Base-by-base conservation (phyloP, 2,329 filamentous ascomycete species). In the Sporothrix phasma region DNA sequence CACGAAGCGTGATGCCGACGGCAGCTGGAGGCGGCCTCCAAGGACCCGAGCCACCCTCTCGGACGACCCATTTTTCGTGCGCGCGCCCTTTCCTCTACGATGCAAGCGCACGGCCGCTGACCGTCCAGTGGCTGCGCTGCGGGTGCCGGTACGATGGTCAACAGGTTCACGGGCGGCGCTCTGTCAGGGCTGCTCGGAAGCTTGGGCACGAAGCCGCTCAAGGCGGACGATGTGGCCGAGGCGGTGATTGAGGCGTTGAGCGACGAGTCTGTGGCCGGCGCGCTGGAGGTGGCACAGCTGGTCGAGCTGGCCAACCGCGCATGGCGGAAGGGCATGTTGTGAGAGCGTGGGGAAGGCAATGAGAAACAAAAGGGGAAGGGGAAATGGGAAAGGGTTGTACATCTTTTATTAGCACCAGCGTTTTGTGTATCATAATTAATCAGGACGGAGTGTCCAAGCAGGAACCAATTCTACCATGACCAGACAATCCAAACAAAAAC, bases 271-370 rank as follows among this genome's bases (percentile, higher is more conserved):
- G 82, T 90, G 0, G 86, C 82, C 65, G 94, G 94, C 0, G 85
- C 87, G 0, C 82, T 97, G 0, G 91, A 93, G 72, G 84, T 89
- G 3, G 81, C 85, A 61, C 82, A 90, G 74, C 93, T 99, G 68
- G 90, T 96, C 74, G 83, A 85, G 68, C 76, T 97, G 70, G 92
- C 90, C 11, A 87, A 82, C 66, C 89, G 87, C 73, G 88, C 86
- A 3, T 97, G 94, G 94, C 88, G 94, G 73, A 92, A 88, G 75
- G 86, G 83, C 19, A 97, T 99, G 94, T 75, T 95, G 69, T 97
- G 76, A 81, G 43, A 5, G 7, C n/a, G 3, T 19, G 7, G 24
- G 37, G 49, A 8, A 34, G 1, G 4, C n/a, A n/a, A n/a, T n/a
- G n/a, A n/a, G 17, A 45, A 29, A 19, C 2, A 22, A 39, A 11